Base-by-base conservation (phyloP, 2,329 filamentous ascomycete genomes). In the Aspergillus oerlinghausenensis region DNA sequence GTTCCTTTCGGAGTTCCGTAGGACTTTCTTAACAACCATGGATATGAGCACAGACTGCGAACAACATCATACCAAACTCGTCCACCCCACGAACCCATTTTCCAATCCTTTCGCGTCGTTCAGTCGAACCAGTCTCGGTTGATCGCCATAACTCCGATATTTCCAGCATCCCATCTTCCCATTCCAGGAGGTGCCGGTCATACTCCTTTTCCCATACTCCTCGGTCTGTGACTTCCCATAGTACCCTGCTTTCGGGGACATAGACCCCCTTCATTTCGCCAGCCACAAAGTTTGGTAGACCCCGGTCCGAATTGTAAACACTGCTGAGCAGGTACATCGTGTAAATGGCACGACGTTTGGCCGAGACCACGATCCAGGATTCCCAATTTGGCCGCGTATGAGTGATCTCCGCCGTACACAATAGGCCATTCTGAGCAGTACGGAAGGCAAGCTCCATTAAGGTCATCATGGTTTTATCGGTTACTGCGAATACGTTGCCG, bases 251-350 rank as follows among this genome's bases (percentile, higher is more conserved):
- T 1, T 72, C 69, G 0, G 81, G 78, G 0, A 76, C 78, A 0
- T 71, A 75, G 0, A 84, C 59, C 0, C 75, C 77, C 1, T 61
- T 65, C 14, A 84, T 65, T 61, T 84, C 82, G 0, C 72, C 76
- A 0, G 77, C 81, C 0, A 83, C 65, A 50, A 79, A 83, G 0
- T 75, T 79, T 0, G 79, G 77, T 0, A 80, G 61, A 0, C 72
- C 71, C 4, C 80, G 72, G 8, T 76, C 69, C 0, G 74, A 64
- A 1, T 76, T 75, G 6, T 83, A 75, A 0, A 82, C 64, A 45
- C 76, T 82, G 56, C 81, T 80, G 47, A 84, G 78, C 3, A 84
- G 67, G 54, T 83, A 84, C 75, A 83, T 80, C 0, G 74, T 72
- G 56, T 75, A 82, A 0, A 85, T 57, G 0, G 79, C 77, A 3